Conservation (phyloP, 116 monocot species). For the Cymodocea nodosa region DNA sequence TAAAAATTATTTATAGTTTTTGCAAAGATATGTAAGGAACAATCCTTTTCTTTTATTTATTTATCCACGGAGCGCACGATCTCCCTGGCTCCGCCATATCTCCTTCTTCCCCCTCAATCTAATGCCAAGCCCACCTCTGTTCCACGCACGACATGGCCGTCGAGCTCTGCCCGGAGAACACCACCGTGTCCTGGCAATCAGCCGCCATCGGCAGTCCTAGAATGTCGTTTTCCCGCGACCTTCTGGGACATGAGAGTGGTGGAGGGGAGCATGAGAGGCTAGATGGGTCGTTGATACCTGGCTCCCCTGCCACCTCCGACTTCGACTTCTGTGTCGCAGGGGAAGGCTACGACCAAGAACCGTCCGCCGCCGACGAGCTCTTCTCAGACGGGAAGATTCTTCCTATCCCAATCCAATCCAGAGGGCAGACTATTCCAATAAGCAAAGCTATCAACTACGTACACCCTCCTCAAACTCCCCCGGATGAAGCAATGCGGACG, state of each 20-base stretch:
- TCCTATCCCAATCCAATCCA: conserved; percentile 9
- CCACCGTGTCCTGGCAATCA: background rate
- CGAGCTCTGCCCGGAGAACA: background rate
- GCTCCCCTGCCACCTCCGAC: conserved; percentile 9
- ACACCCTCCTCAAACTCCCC: background rate
- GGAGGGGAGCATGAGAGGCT: background rate
- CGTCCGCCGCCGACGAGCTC: conserved; percentile 15
- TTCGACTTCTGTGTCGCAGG: conserved; percentile 12
- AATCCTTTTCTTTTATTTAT: no score
- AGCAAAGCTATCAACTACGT: background rate
- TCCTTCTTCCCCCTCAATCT: no score
- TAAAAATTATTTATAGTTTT: no score
- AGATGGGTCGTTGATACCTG: background rate
- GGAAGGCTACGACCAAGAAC: background rate
- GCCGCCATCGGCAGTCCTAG: background rate
- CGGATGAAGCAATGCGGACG: background rate
- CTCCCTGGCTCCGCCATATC: no score
- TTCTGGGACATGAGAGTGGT: background rate
- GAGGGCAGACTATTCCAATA: background rate
- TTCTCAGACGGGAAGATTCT: conserved; percentile 15
- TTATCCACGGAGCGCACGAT: no score
- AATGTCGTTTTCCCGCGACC: conserved; percentile 3
- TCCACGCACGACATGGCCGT: background rate
- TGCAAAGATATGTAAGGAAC: no score
- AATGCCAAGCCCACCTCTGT: no score